Percentiles rank a stretch among this genome's conserved stretches.
phyloP scores from a whole-genome alignment of 768 basidiomycete genomes.

The Clavulina sp. region DNA sequence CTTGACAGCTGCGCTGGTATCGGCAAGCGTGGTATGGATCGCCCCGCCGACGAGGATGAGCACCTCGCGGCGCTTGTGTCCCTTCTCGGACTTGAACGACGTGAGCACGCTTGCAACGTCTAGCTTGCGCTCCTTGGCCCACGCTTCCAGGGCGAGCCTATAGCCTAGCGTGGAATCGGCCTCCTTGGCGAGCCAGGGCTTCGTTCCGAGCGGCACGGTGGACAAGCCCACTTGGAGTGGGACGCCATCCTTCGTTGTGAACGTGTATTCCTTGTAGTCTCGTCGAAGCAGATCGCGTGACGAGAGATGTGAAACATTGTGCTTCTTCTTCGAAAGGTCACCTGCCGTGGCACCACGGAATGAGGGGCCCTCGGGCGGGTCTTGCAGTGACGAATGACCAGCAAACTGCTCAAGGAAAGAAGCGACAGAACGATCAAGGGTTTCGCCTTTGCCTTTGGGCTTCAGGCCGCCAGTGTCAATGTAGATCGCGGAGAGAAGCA shows the following conservation, averaged over 20 bases:
- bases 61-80: conserved; percentile 16
- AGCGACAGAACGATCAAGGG: conserved; percentile 45
- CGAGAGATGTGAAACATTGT: conserved; percentile 44
- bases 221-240: conserved; percentile 52
- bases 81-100: conserved; percentile 30
- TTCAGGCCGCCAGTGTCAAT: conserved; percentile 78
- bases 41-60: conserved; percentile 10
- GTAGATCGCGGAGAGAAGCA: conserved; percentile 65
- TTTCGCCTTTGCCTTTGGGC: conserved; percentile 55
- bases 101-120: conserved; percentile 68
- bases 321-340: conserved; percentile 40
- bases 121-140: conserved; percentile 49
- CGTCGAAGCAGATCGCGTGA: conserved; percentile 67
- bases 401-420: conserved; percentile 27
- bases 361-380: conserved; percentile 21
- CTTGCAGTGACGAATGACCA: conserved; percentile 13
- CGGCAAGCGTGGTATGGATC: background rate
- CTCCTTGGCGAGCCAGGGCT: conserved; percentile 33
- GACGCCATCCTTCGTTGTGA: conserved; percentile 25
- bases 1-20: conserved; percentile 1
- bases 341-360: conserved; percentile 33
- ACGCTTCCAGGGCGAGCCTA: conserved; percentile 26
- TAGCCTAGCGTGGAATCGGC: conserved; percentile 22
- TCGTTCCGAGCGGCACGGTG: conserved; percentile 58
- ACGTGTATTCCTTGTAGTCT: conserved; percentile 85